Percentiles rank a stretch among this genome's conserved stretches.
Evolutionary conservation across 2,329 filamentous ascomycete genomes (phyloP).

Genomic region (Xylaria sp.): DNA sequence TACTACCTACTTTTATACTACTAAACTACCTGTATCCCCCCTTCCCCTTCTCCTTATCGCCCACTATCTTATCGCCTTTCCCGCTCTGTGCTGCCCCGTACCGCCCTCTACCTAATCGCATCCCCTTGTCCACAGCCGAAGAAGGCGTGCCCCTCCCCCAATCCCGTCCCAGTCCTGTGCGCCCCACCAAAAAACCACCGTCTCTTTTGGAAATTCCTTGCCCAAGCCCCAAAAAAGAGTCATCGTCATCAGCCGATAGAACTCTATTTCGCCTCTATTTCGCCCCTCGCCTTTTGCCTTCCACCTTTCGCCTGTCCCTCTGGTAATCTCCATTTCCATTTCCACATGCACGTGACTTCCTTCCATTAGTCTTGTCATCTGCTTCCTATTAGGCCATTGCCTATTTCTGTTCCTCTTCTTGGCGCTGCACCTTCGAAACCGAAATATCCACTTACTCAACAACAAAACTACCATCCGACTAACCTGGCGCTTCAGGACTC

Average conservation of each 20-base stretch:
- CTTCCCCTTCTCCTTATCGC: not conserved
- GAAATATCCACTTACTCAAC: not conserved
- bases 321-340: conserved; percentile 14
- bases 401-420: conserved; percentile 1
- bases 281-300: not conserved
- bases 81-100: not conserved
- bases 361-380: conserved; percentile 20
- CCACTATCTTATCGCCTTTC: conserved; percentile 6
- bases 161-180: conserved; percentile 21
- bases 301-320: not conserved
- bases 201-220: conserved; percentile 35
- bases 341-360: conserved; percentile 30
- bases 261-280: conserved; percentile 3
- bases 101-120: conserved; percentile 17
- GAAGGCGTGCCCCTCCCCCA: conserved; percentile 35
- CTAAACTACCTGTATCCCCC: not conserved
- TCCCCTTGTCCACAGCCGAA: not conserved
- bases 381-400: conserved; percentile 11
- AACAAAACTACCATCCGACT: conserved; percentile 19
- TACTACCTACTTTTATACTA: not conserved
- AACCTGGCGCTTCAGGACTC: conserved; percentile 40
- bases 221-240: conserved; percentile 37
- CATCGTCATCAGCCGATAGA: conserved; percentile 33
- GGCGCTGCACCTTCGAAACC: not conserved
- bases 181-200: conserved; percentile 40